Base-by-base conservation (phyloP, 2,329 filamentous ascomycete species). In the Ophiostoma triangulosporum region DNA sequence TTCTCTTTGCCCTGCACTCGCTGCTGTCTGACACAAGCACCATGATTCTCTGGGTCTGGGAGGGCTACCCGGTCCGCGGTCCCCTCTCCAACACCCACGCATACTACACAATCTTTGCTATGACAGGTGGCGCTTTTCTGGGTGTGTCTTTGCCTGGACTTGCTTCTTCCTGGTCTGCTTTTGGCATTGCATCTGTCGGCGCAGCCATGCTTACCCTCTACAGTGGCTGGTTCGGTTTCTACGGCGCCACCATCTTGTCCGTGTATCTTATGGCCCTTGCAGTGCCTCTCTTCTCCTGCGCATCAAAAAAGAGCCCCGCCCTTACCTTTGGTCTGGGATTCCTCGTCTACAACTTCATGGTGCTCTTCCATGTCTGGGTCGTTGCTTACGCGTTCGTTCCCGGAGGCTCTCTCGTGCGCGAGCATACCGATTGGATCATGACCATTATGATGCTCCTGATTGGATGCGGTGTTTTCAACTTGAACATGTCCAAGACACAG, bases 21-120 rank as follows among this genome's bases (percentile, higher is more conserved):
- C 74, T 98, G 9, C 77, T 98, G 11, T 96, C 93, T 0, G 93
- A 98, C 65, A 95, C 90, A 0, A 97, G 93, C 71, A 98, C 93
- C 52, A 97, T 98, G 89, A 96, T 97, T 55, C 76, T 90, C 15
- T 98, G 93, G 93, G 88, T 88, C 3, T 98, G 93, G 93, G 89
- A 96, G 61, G 93, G 93, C 6, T 98, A 86, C 62, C 93, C 93
- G 14, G 80, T 97, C 38, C 81, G 86, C 50, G 93, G 93, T 6
- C 93, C 93, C 2, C 80, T 93, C 50, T 81, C 89, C 57, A 88
- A 84, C 48, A 88, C 89, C n/a, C 89, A 97, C 63, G 93, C 90
- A 52, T 88, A 87, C 62, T 80, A 84, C 65, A 96, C 89, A 1
- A 79, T 96, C 51, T 77, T 86, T 52, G 84, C 84, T 56, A 98